Evolutionary conservation across 257 asterid genomes (phyloP).

Genomic region (Linderniella brevidens): DNA sequence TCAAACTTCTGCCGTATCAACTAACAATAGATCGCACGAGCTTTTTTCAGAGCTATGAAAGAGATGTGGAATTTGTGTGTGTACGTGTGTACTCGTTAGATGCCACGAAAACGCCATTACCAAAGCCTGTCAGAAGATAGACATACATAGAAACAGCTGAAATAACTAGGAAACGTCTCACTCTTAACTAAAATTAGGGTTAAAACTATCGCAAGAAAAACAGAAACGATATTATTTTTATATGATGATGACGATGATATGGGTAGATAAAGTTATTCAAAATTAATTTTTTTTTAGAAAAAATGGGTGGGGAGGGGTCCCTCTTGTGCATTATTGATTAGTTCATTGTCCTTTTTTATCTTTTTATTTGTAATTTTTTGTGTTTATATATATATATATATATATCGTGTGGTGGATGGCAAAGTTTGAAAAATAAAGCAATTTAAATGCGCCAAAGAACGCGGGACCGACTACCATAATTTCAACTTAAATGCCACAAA

Average conservation of each 20-base stretch:
- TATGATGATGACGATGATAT: constrained; percentile 2
- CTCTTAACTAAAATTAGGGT: constrained; percentile 23
- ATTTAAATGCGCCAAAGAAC: constrained; percentile 33
- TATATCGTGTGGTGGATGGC: constrained; percentile 53
- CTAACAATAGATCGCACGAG: constrained; percentile 15
- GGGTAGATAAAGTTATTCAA: background rate
- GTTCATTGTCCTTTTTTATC: constrained; percentile 27
- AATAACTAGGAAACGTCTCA: constrained; percentile 87
- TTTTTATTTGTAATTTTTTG: constrained; percentile 6
- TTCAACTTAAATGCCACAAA: constrained; percentile 55
- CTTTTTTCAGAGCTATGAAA: constrained; percentile 27
- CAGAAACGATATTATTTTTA: background rate
- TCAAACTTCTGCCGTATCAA: constrained; percentile 3
- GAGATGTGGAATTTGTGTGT: constrained; percentile 13
- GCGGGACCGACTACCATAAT: constrained; percentile 59
- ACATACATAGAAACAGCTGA: constrained; percentile 33
- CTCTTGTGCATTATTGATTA: constrained; percentile 52
- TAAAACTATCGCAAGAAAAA: background rate
- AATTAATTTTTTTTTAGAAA: background rate
- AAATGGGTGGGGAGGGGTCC: constrained; percentile 15
- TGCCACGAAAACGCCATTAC: constrained; percentile 28
- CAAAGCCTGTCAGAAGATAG: constrained; percentile 60
- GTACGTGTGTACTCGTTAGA: constrained; percentile 11
- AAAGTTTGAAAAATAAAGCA: constrained; percentile 64
- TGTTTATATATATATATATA: constrained; percentile 6